phyloP scores from a whole-genome alignment of 208 protist species.

The Leishmania martiniquensis region DNA sequence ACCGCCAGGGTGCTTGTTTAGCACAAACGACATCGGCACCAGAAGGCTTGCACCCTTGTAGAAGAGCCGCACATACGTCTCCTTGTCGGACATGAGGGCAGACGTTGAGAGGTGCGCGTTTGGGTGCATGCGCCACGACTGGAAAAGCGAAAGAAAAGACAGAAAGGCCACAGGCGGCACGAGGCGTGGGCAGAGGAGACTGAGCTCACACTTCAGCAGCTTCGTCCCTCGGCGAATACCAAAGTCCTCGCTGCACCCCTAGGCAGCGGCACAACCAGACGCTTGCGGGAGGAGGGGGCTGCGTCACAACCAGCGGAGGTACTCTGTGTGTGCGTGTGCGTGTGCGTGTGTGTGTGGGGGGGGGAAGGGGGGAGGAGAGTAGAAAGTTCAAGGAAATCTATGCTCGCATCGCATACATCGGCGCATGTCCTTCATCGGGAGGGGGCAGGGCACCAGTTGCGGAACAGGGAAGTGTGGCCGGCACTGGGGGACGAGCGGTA shows the following conservation, averaged over 20 bases:
- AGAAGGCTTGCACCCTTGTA: constrained; percentile 15
- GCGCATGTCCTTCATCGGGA: background rate
- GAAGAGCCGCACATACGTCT: constrained; percentile 22
- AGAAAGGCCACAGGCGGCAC: background rate
- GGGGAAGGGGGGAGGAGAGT: too few species aligned
- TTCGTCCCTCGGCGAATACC: too few species aligned
- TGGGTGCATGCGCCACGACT: background rate
- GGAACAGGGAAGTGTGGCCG: background rate
- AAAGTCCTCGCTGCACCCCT: background rate
- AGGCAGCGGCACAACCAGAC: background rate
- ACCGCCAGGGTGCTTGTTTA: constrained; percentile 44
- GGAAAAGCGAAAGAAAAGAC: background rate
- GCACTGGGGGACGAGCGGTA: background rate
- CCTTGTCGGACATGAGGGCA: background rate
- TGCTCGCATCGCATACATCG: too few species aligned
- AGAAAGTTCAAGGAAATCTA: background rate
- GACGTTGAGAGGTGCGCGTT: background rate
- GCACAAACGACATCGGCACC: constrained; percentile 40
- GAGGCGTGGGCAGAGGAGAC: background rate
- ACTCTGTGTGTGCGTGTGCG: too few species aligned
- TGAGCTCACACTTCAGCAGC: too few species aligned
- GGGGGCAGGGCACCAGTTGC: background rate
- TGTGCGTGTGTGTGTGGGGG: too few species aligned
- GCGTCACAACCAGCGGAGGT: too few species aligned
- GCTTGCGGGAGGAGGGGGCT: background rate